These are phyloP conservation scores for Peltaster fructicola DNA, from an alignment of 2,329 filamentous ascomycete species.

Conservation along the genomic window DNA sequence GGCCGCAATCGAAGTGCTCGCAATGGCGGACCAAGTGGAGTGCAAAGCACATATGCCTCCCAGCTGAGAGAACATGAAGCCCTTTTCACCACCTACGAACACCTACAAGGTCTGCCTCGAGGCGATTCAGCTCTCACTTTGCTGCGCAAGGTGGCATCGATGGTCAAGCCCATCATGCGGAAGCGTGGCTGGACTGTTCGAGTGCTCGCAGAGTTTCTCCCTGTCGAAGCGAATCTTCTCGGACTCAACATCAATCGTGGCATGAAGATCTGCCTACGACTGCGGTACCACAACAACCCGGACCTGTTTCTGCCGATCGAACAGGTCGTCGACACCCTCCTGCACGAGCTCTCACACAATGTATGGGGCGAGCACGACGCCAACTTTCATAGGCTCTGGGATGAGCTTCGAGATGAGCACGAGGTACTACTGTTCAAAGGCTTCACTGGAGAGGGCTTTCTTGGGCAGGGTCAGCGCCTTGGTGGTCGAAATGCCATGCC, in stretches of 20 bases:
- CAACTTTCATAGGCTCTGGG: conserved; percentile 73
- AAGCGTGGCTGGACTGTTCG: conserved; percentile 65
- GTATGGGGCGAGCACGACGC: conserved; percentile 72
- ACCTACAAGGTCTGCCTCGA: conserved; percentile 27
- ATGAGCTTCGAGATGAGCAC: conserved; percentile 75
- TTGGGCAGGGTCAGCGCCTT: conserved; percentile 55
- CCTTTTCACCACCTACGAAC: conserved; percentile 33
- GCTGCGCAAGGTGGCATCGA: conserved; percentile 64
- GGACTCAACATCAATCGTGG: conserved; percentile 66
- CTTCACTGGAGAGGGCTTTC: conserved; percentile 79
- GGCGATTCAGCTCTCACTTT: conserved; percentile 33
- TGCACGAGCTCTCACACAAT: conserved; percentile 90
- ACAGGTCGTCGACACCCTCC: conserved; percentile 71
- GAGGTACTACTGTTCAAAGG: conserved; percentile 60
- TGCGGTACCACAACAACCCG: conserved; percentile 59
- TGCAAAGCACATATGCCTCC: conserved; percentile 17
- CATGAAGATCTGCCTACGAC: conserved; percentile 61
- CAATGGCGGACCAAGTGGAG: conserved; percentile 16
- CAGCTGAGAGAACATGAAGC: conserved; percentile 28
- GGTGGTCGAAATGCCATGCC: conserved; percentile 42
- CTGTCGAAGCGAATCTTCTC: conserved; percentile 52
- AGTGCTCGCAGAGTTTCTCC: conserved; percentile 71
- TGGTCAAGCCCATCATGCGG: conserved; percentile 91
- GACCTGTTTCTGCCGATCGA: conserved; percentile 67
- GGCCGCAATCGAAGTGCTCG: conserved; percentile 10